phyloP scores from a whole-genome alignment of 129 eudicot genomes.

The Flaveria brownii region DNA sequence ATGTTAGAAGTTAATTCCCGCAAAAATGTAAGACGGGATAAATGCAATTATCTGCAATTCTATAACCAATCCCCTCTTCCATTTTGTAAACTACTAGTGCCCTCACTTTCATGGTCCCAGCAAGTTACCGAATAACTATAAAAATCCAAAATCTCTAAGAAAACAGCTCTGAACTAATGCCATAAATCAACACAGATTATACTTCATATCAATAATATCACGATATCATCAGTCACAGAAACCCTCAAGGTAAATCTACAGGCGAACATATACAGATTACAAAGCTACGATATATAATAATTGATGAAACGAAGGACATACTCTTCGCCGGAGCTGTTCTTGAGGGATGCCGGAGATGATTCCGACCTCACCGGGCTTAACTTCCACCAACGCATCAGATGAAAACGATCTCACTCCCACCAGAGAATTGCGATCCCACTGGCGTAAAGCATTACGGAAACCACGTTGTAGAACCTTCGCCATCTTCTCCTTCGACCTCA shows the following conservation, averaged over 20 bases:
- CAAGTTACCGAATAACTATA: not conserved
- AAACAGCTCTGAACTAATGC: not conserved
- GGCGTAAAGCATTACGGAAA: constrained; percentile 18
- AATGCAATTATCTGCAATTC: not conserved
- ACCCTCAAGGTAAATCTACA: constrained; percentile 7
- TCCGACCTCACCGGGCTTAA: constrained; percentile 69
- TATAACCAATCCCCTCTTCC: no score
- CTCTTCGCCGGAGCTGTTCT: constrained; percentile 71
- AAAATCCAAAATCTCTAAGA: not conserved
- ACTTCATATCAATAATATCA: not conserved
- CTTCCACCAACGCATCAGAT: constrained; percentile 60
- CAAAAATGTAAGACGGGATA: not conserved
- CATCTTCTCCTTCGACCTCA: constrained; percentile 14
- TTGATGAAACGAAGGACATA: constrained; percentile 13
- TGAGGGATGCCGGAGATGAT: constrained; percentile 80
- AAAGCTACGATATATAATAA: not conserved
- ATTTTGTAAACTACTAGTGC: not conserved
- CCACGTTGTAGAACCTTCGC: constrained; percentile 39
- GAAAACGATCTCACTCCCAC: constrained; percentile 45
- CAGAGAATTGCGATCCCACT: constrained; percentile 17
- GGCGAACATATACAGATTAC: not conserved
- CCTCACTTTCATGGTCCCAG: not conserved
- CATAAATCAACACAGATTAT: no score
- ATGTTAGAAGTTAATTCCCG: not conserved
- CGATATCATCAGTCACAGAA: constrained; percentile 7